Conservation (phyloP, 2,329 filamentous ascomycete species). For the Karstenula rhodostoma region DNA sequence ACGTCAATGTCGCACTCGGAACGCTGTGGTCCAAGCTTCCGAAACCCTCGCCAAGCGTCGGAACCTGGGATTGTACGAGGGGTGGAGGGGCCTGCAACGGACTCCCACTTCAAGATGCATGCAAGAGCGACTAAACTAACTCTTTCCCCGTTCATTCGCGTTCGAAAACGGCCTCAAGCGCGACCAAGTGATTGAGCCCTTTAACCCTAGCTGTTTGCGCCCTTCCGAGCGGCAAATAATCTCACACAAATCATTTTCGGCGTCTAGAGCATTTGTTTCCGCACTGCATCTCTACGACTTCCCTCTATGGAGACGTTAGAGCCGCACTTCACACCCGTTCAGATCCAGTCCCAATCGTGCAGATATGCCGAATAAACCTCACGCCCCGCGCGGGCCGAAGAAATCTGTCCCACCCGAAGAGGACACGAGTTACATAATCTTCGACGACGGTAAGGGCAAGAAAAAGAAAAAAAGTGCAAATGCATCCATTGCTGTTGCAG, state of each 20-base stretch:
- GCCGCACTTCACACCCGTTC: not conserved
- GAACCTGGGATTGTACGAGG: conserved; percentile 13
- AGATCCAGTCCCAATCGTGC: conserved; percentile 4
- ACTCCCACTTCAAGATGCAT: conserved; percentile 6
- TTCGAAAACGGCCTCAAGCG: not conserved
- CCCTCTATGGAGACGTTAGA: conserved; percentile 8
- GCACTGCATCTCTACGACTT: not conserved
- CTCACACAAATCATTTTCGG: conserved; percentile 19
- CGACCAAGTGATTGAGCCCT: conserved; percentile 25
- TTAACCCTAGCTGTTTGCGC: conserved; percentile 23
- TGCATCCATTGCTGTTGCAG: conserved; percentile 14
- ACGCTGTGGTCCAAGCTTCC: conserved; percentile 24
- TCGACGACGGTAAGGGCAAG: conserved; percentile 55
- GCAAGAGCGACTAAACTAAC: not conserved
- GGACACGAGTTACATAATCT: conserved; percentile 59
- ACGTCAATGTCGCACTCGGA: conserved; percentile 7
- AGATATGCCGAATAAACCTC: conserved; percentile 59
- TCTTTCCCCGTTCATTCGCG: not conserved
- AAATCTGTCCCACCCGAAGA: conserved; percentile 55
- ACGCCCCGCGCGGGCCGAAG: conserved; percentile 54
- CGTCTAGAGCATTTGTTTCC: not conserved
- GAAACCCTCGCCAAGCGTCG: conserved; percentile 12
- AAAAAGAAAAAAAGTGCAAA: conserved; percentile 53
- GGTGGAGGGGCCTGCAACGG: not conserved
- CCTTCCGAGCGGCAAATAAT: conserved; percentile 18